Base-by-base conservation (phyloP, 345 rosid genomes). In the Eucalyptus erythrocorys region DNA sequence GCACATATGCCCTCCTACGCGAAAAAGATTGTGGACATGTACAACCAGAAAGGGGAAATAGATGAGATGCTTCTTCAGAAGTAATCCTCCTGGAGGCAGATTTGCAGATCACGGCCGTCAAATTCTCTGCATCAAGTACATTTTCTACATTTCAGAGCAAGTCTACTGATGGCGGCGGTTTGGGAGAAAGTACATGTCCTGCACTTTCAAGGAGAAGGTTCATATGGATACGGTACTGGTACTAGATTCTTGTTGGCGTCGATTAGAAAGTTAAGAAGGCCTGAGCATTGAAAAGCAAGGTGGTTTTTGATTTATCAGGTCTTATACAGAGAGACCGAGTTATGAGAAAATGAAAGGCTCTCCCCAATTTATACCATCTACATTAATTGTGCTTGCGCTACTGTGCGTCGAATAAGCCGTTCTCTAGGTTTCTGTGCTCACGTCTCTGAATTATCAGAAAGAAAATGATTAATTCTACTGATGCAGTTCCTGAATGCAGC, bases 1-100 rank as follows among this genome's bases (percentile, higher is more conserved):
- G 86, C 80, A 87, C 97, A 96, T 92, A 93, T 94, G 92, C 99
- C 99, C 47, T 95, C 96, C 13, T 97, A 97, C 43, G 93, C 99
- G 15, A 97, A 96, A 92, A 96, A 95, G 91, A 90, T 96, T 26
- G 96, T 96, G 86, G 96, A 93, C 86, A 91, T 93, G 92, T 97
- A 97, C 94, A 96, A 97, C 92, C 93, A 93, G 92, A 92, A 92
- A 30, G 96, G 97, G 19, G 94, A 96, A 89, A 95, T 96, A 48
- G 98, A 97, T 89, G 88, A 93, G 92, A 95, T 96, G 95, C 91
- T 96, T 88, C 93, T 94, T 16, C 87, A 88, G 86, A 94, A 94
- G 91, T 95, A 91, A 92, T 85, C 47, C 30, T 37, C 30, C 5
- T 10, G 81, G 81, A 37, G 27, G 45, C 82, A 21, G 82, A 76